Percentiles rank a stretch among this genome's conserved stretches.
These are phyloP conservation scores for Salix dunnii DNA, from an alignment of 345 rosid species.

Conservation along the genomic window DNA sequence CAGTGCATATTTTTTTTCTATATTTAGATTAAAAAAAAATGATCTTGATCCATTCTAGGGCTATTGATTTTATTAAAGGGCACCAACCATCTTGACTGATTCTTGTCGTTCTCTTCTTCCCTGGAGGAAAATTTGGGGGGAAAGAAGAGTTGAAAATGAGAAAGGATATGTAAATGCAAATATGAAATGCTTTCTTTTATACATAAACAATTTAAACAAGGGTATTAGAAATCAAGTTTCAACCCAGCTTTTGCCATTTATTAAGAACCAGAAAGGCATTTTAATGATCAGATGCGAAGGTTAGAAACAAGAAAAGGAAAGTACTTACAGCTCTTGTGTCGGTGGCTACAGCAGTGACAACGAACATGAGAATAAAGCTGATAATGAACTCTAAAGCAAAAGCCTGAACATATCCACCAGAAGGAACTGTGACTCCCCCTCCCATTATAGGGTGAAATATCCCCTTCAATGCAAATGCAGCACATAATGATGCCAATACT, in stretches of 20 bases:
- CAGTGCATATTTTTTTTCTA: background rate
- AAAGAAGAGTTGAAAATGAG: background rate
- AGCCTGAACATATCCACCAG: slow-evolving; percentile 55
- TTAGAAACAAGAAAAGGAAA: too few species aligned
- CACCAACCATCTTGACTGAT: slow-evolving; percentile 19
- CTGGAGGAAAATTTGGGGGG: background rate
- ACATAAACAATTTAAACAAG: too few species aligned
- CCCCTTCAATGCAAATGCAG: slow-evolving; percentile 64
- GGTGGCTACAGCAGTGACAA: slow-evolving; percentile 88
- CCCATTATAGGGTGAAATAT: slow-evolving; percentile 65
- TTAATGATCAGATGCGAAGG: too few species aligned
- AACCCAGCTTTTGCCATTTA: too few species aligned
- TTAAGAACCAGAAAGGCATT: too few species aligned
- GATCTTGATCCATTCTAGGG: background rate
- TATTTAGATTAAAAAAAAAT: background rate
- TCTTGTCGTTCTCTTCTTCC: background rate
- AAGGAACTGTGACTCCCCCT: slow-evolving; percentile 82
- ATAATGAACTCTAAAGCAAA: slow-evolving; percentile 84
- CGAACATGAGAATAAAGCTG: slow-evolving; percentile 87
- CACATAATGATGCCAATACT: slow-evolving; percentile 61
- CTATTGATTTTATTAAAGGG: background rate
- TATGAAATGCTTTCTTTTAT: too few species aligned
- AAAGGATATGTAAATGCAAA: too few species aligned
- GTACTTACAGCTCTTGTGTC: slow-evolving; percentile 82
- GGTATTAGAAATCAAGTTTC: too few species aligned